phyloP scores from a whole-genome alignment of 805 yeast genomes.

The Saccharomycopsis olivae region DNA sequence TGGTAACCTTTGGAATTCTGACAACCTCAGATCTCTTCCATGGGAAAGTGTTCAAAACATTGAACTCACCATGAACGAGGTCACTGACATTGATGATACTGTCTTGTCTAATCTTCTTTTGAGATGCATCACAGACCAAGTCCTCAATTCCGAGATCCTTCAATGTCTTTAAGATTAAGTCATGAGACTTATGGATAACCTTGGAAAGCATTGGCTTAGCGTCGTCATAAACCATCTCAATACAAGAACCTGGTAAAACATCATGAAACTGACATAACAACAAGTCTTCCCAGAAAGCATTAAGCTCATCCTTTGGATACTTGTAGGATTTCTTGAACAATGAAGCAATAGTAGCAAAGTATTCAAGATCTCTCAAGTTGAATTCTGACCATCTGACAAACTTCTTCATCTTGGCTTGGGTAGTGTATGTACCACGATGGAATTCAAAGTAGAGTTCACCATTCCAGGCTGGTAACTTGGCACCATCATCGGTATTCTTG shows the following conservation, averaged over 20 bases:
- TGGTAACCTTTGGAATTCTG: constrained; percentile 23
- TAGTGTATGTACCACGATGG: constrained; percentile 95
- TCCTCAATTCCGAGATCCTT: constrained; percentile 27
- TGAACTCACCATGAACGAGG: constrained; percentile 16
- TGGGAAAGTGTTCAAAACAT: constrained; percentile 45
- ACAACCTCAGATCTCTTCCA: constrained; percentile 49
- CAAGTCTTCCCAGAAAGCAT: constrained; percentile 77
- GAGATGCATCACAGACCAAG: constrained; percentile 1
- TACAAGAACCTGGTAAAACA: constrained; percentile 95
- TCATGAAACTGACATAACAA: constrained; percentile 93
- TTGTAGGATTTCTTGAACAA: constrained; percentile 35
- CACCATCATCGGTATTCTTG: constrained; percentile 53
- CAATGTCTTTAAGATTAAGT: constrained; percentile 42
- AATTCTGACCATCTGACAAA: constrained; percentile 70
- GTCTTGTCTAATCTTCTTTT: not conserved
- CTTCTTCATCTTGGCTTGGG: constrained; percentile 80
- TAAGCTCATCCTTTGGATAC: constrained; percentile 64
- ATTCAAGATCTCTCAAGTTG: constrained; percentile 77
- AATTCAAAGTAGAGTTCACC: constrained; percentile 93
- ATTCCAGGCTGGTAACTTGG: constrained; percentile 70
- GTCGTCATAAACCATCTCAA: constrained; percentile 87
- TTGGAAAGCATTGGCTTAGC: constrained; percentile 67
- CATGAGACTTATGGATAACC: constrained; percentile 42
- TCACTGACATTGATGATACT: constrained; percentile 4
- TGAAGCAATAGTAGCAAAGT: constrained; percentile 69